Evolutionary conservation across 805 yeast genomes (phyloP), one percentile per base, ranked within the genome.

Genomic region (Candida pseudofarinosa): DNA sequence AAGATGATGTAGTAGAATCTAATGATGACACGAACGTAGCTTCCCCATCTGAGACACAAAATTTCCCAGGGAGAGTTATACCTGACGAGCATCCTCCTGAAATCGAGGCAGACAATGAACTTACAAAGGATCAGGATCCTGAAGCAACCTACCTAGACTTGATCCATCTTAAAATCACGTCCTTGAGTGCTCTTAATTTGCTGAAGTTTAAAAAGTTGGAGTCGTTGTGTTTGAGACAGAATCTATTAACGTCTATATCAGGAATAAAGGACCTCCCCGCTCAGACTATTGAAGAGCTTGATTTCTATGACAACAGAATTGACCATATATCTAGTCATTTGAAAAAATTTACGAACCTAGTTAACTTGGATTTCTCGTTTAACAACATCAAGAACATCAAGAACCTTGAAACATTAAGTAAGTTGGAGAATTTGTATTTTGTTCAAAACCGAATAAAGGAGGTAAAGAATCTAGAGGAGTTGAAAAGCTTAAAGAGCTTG

Each of bases 221-320:
- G 50, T 58, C 71, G 3, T 66, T 91, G 16, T 84, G 89, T 47
- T 69, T 93, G 45, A 77, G 99, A 58, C 96, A 89, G 56, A 93
- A 93, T 61, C 67, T 88, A 49, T 69, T 93, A 33, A 81, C 85
- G 20, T 76, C 84, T n/a, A 73, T 90, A 32, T 75, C 80, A 35
- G 66, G 53, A 7, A 52, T 67, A 12, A 58, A 52, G n/a, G 89
- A 81, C 7, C 67, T 91, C 15, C 89, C 89, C 44, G 70, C 65
- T 33, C 79, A 73, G 1, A 70, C 72, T 0, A 53, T 93, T 52
- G 85, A 79, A 50, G 93, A 88, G 46, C 66, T 93, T 45, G 99
- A 93, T 62, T 71, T 90, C 26, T 93, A 93, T 59, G 99, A 93
- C 63, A 93, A 93, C 63, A 71, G 96, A 53, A 85, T 93, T 54